phyloP scores from a whole-genome alignment of 2,329 filamentous ascomycete genomes.

The Fusarium cicatricum region DNA sequence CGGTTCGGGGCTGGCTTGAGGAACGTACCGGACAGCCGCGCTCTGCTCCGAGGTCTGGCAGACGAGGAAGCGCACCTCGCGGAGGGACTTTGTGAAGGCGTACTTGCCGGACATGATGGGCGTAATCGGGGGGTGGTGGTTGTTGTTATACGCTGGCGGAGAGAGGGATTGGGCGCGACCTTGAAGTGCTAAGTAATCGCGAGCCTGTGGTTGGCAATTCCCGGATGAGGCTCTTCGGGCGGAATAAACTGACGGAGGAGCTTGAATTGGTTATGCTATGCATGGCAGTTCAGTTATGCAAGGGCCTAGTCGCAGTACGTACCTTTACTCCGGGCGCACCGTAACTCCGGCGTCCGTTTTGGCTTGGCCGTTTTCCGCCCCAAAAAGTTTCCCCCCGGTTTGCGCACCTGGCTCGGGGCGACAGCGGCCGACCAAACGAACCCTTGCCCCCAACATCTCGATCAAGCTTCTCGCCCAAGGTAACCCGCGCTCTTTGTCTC shows the following conservation, averaged over 20 bases:
- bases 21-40: slow-evolving; percentile 80
- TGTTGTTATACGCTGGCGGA: neutral
- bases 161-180: slow-evolving; percentile 6
- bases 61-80: slow-evolving; percentile 96
- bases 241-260: slow-evolving; percentile 29
- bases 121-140: slow-evolving; percentile 1
- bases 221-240: slow-evolving; percentile 27
- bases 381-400: slow-evolving; percentile 5
- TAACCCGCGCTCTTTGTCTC: neutral
- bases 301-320: slow-evolving; percentile 27
- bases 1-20: slow-evolving; percentile 1
- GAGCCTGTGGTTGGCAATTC: slow-evolving; percentile 43
- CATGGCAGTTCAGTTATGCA: slow-evolving; percentile 11
- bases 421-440: slow-evolving; percentile 23
- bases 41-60: slow-evolving; percentile 95
- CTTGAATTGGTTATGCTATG: too few species aligned
- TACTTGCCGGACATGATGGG: slow-evolving; percentile 87
- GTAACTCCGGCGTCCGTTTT: slow-evolving; percentile 36
- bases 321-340: slow-evolving; percentile 17
- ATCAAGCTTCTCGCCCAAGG: slow-evolving; percentile 20
- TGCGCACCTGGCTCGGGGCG: slow-evolving; percentile 21
- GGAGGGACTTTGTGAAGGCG: slow-evolving; percentile 86
- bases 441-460: slow-evolving; percentile 33
- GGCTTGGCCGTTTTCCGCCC: slow-evolving; percentile 6
- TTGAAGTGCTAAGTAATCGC: slow-evolving; percentile 41